phyloP scores from a whole-genome alignment of 164 flowering plant genomes.

The Umbellularia californica region DNA sequence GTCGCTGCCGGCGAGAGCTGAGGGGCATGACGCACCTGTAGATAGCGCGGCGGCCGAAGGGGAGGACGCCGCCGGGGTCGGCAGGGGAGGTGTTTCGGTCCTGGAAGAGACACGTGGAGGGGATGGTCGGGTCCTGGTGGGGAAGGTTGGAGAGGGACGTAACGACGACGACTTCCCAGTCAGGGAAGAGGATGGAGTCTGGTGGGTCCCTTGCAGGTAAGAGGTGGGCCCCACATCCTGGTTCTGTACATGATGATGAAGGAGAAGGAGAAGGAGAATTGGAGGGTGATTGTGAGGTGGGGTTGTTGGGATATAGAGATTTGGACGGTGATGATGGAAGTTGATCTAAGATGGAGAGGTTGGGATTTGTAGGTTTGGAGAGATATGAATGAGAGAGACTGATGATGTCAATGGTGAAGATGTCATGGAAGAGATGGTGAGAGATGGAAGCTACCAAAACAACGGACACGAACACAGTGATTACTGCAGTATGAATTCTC shows the following conservation, averaged over 20 bases:
- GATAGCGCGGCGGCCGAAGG: constrained; percentile 22
- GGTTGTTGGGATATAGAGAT: too few relatives aligned
- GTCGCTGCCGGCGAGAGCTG: constrained; percentile 38
- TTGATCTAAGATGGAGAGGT: constrained; percentile 6
- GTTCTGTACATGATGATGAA: too few relatives aligned
- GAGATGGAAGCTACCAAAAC: constrained; percentile 12
- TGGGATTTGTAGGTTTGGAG: constrained; percentile 1
- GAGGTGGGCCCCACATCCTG: not conserved
- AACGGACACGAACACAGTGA: constrained; percentile 15
- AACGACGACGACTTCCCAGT: constrained; percentile 66
- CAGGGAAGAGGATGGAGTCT: constrained; percentile 56
- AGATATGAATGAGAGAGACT: constrained; percentile 3
- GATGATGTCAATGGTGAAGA: not conserved
- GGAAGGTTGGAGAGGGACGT: not conserved
- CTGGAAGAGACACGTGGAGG: constrained; percentile 47
- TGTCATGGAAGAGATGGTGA: constrained; percentile 14
- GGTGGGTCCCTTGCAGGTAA: constrained; percentile 7
- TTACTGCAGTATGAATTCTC: constrained; percentile 3
- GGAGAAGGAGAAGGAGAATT: too few relatives aligned
- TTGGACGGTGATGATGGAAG: too few relatives aligned
- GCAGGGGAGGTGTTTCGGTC: constrained; percentile 55
- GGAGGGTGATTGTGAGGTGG: too few relatives aligned
- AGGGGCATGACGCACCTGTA: constrained; percentile 56
- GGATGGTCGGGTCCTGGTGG: constrained; percentile 3
- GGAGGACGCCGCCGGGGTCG: constrained; percentile 33